Base-by-base conservation (phyloP, 1,284 basidiomycete genomes). In the Schizophyllum commune region DNA sequence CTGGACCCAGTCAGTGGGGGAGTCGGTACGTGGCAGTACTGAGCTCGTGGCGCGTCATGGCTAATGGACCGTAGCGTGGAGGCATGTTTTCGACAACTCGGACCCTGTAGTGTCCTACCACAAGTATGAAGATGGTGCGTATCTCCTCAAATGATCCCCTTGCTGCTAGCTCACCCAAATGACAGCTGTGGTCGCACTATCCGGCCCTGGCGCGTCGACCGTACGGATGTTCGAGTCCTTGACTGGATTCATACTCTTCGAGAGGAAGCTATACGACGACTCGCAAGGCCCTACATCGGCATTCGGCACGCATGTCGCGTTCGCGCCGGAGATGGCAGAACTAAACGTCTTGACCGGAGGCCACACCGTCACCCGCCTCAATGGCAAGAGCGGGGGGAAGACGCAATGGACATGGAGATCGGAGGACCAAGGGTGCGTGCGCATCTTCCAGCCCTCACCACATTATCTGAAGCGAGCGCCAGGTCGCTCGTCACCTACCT, bases 101-200 rank as follows among this genome's bases (percentile, higher is more conserved):
- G 92, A 96, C 65, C 77, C 77, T 19, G 82, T 95, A 60, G 72
- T 86, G n/a, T 81, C 80, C n/a, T 92, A 89, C 68, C 82, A 85
- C 65, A 79, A 80, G 47, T 75, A 85, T 60, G 78, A 78, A 5
- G 78, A 88, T 65, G 74, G 91, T 93, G 66, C 62, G 83, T 75
- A 52, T 54, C 32, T 56, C 19, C 32, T 27, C 9, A 61, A 33
- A 52, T 20, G 47, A 3, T 47, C 9, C 17, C n/a, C 21, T 58
- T 11, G 15, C 56, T 21, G 13, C 11, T n/a, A 57, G 47, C 56
- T 21, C n/a, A n/a, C 33, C 51, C 39, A 55, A 56, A 34, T 17
- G 58, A 22, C 64, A 93, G 92, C 77, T 55, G 75, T 94, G 22
- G 82, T 88, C 21, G 76, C 88, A 6, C 75, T 96, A 27, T 95